Conservation (phyloP, 2,329 filamentous ascomycete genomes). For the Aspergillus tubingensis region DNA sequence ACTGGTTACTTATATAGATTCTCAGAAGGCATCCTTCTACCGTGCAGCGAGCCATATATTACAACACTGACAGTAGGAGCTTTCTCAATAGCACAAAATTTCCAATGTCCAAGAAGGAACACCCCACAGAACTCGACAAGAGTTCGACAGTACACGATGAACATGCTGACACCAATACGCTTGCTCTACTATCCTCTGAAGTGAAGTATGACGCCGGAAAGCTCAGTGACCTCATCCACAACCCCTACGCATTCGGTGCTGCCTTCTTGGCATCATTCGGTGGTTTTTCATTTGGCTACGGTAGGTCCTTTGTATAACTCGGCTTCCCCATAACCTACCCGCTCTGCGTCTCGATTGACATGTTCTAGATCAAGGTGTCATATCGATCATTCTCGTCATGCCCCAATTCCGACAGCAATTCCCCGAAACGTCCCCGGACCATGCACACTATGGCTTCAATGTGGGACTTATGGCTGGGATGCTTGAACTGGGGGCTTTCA, state of each 20-base stretch:
- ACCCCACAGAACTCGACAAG: not conserved
- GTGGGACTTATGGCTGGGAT: conserved; percentile 47
- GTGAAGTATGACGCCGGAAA: conserved; percentile 11
- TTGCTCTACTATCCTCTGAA: not conserved
- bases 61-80: not conserved
- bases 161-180: not conserved
- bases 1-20: not conserved
- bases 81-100: too few species aligned
- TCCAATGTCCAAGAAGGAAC: not conserved
- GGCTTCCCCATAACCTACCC: too few species aligned
- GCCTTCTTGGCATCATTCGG: conserved; percentile 48
- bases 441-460: conserved; percentile 31
- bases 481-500: conserved; percentile 40
- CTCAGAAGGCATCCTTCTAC: not conserved
- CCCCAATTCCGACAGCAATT: conserved; percentile 48
- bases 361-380: conserved; percentile 31
- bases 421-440: conserved; percentile 39
- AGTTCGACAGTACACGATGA: not conserved
- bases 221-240: conserved; percentile 15
- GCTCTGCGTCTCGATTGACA: too few species aligned
- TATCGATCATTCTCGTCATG: conserved; percentile 49
- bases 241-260: conserved; percentile 47
- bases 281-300: conserved; percentile 47
- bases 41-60: not conserved
- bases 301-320: conserved; percentile 20